Percentiles rank a stretch among this genome's conserved stretches.
These are phyloP conservation scores for Cystofilobasidium ferigula DNA, from an alignment of 768 basidiomycete genomes.

Conservation along the genomic window DNA sequence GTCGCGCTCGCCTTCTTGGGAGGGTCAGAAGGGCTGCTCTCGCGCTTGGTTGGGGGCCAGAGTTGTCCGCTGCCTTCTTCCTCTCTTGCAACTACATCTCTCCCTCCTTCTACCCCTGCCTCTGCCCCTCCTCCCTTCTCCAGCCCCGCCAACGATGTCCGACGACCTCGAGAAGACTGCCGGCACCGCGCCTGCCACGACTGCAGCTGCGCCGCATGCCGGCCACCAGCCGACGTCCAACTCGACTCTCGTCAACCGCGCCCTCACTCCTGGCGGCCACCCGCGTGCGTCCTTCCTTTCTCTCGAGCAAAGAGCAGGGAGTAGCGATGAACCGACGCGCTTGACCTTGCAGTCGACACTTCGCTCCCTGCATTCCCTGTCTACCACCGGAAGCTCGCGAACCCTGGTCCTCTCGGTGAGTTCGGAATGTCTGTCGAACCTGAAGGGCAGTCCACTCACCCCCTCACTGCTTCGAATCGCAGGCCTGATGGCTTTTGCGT, in stretches of 20 bases:
- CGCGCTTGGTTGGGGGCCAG: too few species aligned
- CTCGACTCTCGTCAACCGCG: not conserved
- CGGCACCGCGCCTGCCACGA: not conserved
- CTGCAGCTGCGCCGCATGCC: not conserved
- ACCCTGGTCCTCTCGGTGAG: not conserved
- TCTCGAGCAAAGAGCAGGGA: too few species aligned
- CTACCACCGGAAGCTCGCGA: not conserved
- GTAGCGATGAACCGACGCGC: too few species aligned
- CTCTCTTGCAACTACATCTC: not conserved
- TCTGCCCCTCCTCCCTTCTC: not conserved
- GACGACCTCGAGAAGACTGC: not conserved
- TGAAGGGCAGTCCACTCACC: too few species aligned
- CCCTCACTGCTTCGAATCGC: constrained; percentile 40
- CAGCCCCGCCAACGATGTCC: not conserved
- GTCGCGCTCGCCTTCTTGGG: too few species aligned
- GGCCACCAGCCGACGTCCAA: not conserved
- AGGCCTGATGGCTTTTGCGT: constrained; percentile 71
- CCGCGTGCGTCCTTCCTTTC: not conserved
- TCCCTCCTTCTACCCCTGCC: not conserved
- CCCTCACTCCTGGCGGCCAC: not conserved
- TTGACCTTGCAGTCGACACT: too few species aligned
- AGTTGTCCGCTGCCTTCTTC: not conserved
- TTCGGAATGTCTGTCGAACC: too few species aligned
- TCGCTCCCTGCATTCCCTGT: not conserved
- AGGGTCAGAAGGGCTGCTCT: too few species aligned